Conservation (phyloP, 345 rosid genomes). For the Lenwebbia sp. region DNA sequence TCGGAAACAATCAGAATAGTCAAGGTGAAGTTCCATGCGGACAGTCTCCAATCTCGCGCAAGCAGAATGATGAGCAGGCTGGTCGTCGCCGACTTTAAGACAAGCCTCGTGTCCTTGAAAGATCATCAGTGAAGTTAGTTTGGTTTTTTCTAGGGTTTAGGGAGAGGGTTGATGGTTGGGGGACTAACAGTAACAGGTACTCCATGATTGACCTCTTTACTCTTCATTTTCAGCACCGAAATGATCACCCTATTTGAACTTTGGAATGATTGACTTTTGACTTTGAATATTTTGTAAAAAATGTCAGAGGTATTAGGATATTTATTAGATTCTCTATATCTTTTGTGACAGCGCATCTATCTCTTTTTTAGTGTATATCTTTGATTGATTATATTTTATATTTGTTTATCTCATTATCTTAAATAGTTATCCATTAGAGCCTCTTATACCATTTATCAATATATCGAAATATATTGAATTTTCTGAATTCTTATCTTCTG, state of each 20-base stretch:
- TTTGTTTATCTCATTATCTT: too few species aligned
- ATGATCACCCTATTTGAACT: not conserved
- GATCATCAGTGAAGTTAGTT: not conserved
- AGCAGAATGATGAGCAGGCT: not conserved
- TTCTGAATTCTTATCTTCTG: too few species aligned
- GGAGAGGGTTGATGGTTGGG: not conserved
- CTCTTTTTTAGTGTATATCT: too few species aligned
- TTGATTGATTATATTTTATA: too few species aligned
- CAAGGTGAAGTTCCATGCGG: fast-evolving
- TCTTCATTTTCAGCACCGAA: not conserved
- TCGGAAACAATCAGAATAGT: not conserved
- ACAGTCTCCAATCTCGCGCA: not conserved
- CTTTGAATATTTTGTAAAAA: not conserved
- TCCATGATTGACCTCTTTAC: not conserved
- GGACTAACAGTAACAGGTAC: not conserved
- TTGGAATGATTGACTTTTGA: not conserved
- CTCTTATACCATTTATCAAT: too few species aligned
- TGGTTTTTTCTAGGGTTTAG: not conserved
- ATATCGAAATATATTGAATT: too few species aligned
- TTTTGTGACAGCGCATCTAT: too few species aligned
- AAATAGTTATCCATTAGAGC: too few species aligned
- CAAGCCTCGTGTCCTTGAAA: not conserved
- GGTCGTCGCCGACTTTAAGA: not conserved
- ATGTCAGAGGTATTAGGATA: too few species aligned
- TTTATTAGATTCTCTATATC: too few species aligned